Evolutionary conservation across 768 basidiomycete genomes (phyloP), one percentile per base, ranked within the genome.

Genomic region (Xerocomellus chrysenteron): DNA sequence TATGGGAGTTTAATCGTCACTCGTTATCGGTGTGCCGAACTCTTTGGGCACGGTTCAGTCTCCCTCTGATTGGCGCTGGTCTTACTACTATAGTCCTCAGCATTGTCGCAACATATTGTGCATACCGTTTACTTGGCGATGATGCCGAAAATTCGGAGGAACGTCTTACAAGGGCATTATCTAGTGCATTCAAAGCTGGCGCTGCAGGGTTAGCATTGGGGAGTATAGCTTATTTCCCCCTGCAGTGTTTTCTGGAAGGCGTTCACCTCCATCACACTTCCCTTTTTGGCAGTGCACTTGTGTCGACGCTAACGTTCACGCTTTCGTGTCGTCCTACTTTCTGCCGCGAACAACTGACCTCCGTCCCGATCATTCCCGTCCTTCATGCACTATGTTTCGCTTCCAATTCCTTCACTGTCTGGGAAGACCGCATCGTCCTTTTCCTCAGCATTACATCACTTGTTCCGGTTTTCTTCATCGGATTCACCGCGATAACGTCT

Each of bases 341-440:
- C 40, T 64, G 62, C 12, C 47, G 62, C 35, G 62, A 73, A 39
- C 39, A 68, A 19, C n/a, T 68, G 26, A 65, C 67, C 24, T 48
- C 74, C 19, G 56, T 72, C 2, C 76, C 80, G 2, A 59, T 89
- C 39, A 73, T 85, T 35, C 79, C 88, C 52, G 54, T 84, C 54
- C 75, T 93, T 3, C 94, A 98, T 64, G 73, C 86, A 2, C 52
- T 88, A 4, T 77, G 87, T 8, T 96, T 96, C 73, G 82, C 88
- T 16, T 96, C 94, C 26, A 98, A 98, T 76, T 97, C 94, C 0
- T 96, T 92, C 77, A 92, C 91, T n/a, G 83, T 98, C 70, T 98
- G 94, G 94, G 97, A 99, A 80, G 95, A 98, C 69, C 82, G 82
- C 33, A 77, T 92, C 53, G 78, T 89, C 12, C 82, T 85, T 9